Evolutionary conservation across 2,329 filamentous ascomycete genomes (phyloP).

Genomic region (Claviceps digitariae): DNA sequence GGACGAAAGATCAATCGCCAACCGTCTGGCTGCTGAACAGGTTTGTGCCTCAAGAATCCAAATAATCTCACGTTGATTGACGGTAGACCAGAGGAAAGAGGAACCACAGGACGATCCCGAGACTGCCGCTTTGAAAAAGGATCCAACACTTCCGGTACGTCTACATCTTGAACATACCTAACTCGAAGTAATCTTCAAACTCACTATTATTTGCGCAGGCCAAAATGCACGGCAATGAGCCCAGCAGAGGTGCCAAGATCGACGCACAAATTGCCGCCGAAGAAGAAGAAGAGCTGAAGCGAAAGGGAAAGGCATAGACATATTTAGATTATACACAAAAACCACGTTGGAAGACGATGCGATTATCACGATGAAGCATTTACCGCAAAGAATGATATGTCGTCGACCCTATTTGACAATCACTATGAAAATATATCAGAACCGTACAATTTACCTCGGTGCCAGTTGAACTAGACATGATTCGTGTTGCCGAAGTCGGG

Average conservation of each 20-base stretch:
- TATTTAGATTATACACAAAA: background rate
- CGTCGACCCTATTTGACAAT: too few relatives aligned
- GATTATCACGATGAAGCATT: background rate
- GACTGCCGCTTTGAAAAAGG: conserved; percentile 34
- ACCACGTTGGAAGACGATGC: background rate
- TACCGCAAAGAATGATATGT: background rate
- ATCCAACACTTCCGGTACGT: conserved; percentile 46
- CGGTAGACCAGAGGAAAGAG: conserved; percentile 18
- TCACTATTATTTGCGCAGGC: conserved; percentile 30
- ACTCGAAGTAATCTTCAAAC: background rate
- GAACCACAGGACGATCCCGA: conserved; percentile 32
- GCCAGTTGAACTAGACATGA: too few relatives aligned
- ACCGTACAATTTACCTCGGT: too few relatives aligned
- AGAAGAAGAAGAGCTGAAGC: conserved; percentile 49
- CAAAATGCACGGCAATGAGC: conserved; percentile 56
- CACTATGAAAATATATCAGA: too few relatives aligned
- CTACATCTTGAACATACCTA: too few relatives aligned
- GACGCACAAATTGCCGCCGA: conserved; percentile 56
- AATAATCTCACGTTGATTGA: conserved; percentile 4
- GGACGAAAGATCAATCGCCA: conserved; percentile 58
- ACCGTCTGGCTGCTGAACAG: conserved; percentile 53
- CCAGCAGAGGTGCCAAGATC: conserved; percentile 57
- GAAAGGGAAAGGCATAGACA: conserved; percentile 33
- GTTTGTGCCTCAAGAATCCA: conserved; percentile 18
- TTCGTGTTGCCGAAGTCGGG: too few relatives aligned